Conservation (phyloP, 2,329 filamentous ascomycete species). For the Fusarium ramigenum region DNA sequence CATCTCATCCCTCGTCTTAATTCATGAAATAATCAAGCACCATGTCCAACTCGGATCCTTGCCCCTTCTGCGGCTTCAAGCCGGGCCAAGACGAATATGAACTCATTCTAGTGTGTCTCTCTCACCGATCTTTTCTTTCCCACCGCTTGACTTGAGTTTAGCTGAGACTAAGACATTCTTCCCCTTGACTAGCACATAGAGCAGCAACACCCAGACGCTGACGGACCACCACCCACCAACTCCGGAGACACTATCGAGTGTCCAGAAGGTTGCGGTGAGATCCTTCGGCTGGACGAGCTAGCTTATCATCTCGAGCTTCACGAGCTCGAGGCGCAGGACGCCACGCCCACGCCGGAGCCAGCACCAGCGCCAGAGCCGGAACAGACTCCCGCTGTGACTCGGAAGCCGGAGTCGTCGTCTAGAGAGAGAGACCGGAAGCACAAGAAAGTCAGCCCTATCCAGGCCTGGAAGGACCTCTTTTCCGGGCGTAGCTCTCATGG, state of each 20-base stretch:
- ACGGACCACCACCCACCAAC: slow-evolving; percentile 17
- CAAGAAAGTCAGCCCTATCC: slow-evolving; percentile 26
- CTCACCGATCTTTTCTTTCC: neutral
- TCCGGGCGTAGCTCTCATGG: slow-evolving; percentile 2
- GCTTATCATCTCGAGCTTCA: slow-evolving; percentile 41
- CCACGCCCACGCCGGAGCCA: slow-evolving; percentile 20
- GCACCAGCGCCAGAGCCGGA: slow-evolving; percentile 21
- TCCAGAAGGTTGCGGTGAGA: slow-evolving; percentile 64
- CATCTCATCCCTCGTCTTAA: neutral
- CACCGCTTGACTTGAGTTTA: neutral
- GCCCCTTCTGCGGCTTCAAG: slow-evolving; percentile 52
- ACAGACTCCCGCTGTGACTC: slow-evolving; percentile 2
- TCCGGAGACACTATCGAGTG: slow-evolving; percentile 26
- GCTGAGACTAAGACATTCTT: slow-evolving; percentile 22
- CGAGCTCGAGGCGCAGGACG: slow-evolving; percentile 37
- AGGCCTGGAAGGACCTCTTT: slow-evolving; percentile 40
- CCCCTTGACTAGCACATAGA: slow-evolving; percentile 42
- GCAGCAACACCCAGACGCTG: slow-evolving; percentile 39
- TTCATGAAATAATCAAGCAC: neutral
- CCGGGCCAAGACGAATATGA: slow-evolving; percentile 45
- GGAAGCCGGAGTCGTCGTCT: slow-evolving; percentile 11
- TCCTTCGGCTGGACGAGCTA: slow-evolving; percentile 42
- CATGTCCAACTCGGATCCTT: slow-evolving; percentile 28
- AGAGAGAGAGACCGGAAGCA: slow-evolving; percentile 22
- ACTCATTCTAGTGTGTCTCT: slow-evolving; percentile 47